phyloP scores from a whole-genome alignment of 2,329 filamentous ascomycete genomes.

The Botryotinia convoluta region DNA sequence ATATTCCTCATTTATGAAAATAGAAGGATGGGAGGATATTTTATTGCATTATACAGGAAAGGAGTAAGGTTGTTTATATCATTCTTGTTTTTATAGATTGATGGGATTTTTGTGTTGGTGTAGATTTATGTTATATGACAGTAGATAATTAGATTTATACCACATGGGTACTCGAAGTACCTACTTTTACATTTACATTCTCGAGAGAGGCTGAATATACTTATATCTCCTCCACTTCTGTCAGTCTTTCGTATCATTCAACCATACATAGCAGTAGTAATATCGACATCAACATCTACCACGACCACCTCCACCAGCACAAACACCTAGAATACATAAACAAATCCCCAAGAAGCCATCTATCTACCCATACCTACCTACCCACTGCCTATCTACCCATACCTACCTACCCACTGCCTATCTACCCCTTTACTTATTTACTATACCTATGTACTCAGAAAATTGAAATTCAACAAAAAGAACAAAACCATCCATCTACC shows the following conservation, averaged over 20 bases:
- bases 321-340: too few relatives aligned
- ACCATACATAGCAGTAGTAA: not conserved
- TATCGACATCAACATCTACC: not conserved
- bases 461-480: too few relatives aligned
- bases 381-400: too few relatives aligned
- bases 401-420: too few relatives aligned
- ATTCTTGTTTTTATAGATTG: not conserved
- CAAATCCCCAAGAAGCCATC: too few relatives aligned
- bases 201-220: slow-evolving; percentile 8
- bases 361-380: too few relatives aligned
- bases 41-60: not conserved
- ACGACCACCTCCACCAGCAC: not conserved
- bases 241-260: not conserved
- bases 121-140: not conserved
- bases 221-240: not conserved
- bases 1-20: not conserved
- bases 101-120: slow-evolving; percentile 1
- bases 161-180: not conserved
- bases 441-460: too few relatives aligned
- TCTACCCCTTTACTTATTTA: too few relatives aligned
- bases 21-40: not conserved
- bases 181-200: not conserved
- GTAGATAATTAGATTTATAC: slow-evolving; percentile 7
- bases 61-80: not conserved
- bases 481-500: too few relatives aligned